A percentile compares a stretch with the other conserved stretches of the same genome.
phyloP scores from a whole-genome alignment of 108 stramenopile genomes.

The Cyclotella baltica region DNA sequence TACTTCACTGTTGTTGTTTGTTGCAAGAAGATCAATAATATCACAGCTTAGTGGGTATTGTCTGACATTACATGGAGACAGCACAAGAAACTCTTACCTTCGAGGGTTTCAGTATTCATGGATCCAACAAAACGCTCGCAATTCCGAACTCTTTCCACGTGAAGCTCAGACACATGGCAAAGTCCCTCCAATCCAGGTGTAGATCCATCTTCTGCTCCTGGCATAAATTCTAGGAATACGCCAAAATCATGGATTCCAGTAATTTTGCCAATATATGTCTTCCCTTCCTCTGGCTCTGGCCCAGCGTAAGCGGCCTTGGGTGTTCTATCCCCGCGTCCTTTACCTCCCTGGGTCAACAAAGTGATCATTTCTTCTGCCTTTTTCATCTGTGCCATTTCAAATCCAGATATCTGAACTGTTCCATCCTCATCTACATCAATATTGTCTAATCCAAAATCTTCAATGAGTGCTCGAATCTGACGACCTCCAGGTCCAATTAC shows the following conservation, averaged over 20 bases:
- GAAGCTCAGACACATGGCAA: slow-evolving; percentile 88
- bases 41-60: neutral
- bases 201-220: slow-evolving; percentile 86
- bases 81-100: slow-evolving; percentile 49
- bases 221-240: slow-evolving; percentile 84
- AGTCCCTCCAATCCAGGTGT: slow-evolving; percentile 82
- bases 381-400: slow-evolving; percentile 63
- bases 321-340: slow-evolving; percentile 56
- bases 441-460: slow-evolving; percentile 76
- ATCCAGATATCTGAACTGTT: slow-evolving; percentile 69
- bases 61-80: neutral
- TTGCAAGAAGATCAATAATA: neutral
- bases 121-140: slow-evolving; percentile 79
- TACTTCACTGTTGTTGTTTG: slow-evolving; percentile 44
- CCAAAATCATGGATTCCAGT: slow-evolving; percentile 85
- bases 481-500: slow-evolving; percentile 90
- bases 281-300: slow-evolving; percentile 77
- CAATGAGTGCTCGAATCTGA: slow-evolving; percentile 87
- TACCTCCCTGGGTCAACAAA: slow-evolving; percentile 55
- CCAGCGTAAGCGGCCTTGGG: slow-evolving; percentile 69
- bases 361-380: slow-evolving; percentile 79
- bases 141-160: slow-evolving; percentile 77
- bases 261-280: slow-evolving; percentile 76
- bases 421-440: slow-evolving; percentile 80
- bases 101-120: slow-evolving; percentile 74